Base-by-base conservation (phyloP, 805 yeast genomes). In the Clavispora asparagi region DNA sequence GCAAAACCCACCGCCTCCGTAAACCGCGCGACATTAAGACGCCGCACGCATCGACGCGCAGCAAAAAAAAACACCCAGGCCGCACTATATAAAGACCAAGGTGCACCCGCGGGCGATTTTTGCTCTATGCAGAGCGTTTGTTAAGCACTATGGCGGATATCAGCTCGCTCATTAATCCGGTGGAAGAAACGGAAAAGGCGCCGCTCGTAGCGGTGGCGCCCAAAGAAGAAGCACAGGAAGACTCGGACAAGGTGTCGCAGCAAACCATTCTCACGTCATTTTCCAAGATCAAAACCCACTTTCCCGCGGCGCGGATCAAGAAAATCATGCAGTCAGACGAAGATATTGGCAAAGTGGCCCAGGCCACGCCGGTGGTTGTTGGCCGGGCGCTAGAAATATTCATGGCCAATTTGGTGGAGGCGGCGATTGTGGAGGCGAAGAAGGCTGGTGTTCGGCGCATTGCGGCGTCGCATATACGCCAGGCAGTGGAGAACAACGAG, bases 261-360 rank as follows among this genome's bases (percentile, higher is more conserved):
- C 60, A 63, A 39, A 61, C 61, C 32, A 65, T 71, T 13, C 53
- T 65, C 40, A 50, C 51, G 19, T 62, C 66, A 16, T 78, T 74
- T 51, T 76, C 73, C 44, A 70, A 66, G 48, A 82, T 86, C 53
- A 85, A 85, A 63, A 86, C 94, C 31, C 95, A 86, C 61, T 87
- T 87, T 64, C 95, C 95, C 5, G 86, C 90, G 6, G 98, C 98
- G 3, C 80, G 98, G 52, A 90, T 94, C 58, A 94, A 94, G 72
- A 88, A 94, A 58, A 81, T 94, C 48, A 92, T 94, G 97, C 99
- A 94, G 62, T 83, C 95, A 27, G 99, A 94, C 65, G 99, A 94
- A 53, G 99, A 94, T 53, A 91, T 94, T 39, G 99, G 99, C 3
- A 94, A 94, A 62, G 98, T 94, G 6, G 97, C 99, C 4, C 97